Base-by-base conservation (phyloP, 2,329 filamentous ascomycete genomes). In the Onygena corvina region DNA sequence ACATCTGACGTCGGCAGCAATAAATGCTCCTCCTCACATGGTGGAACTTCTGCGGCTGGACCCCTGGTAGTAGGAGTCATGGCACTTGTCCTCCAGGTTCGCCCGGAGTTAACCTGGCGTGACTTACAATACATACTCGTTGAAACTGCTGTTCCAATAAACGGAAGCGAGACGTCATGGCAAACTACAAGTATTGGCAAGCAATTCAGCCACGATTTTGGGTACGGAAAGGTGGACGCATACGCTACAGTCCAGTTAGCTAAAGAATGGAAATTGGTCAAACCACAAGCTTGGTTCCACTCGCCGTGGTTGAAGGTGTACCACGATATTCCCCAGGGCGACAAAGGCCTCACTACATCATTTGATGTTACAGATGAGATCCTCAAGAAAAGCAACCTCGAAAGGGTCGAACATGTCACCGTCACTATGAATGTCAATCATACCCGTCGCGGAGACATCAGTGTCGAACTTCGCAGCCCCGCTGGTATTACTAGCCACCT, bases 371-470 rank as follows among this genome's bases (percentile, higher is more conserved):
- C 86, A 0, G 67, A 79, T 48, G 80, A 88, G 16, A 87, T 89
- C 79, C 71, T 96, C 50, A 79, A 83, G 60, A 68, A 80, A 18
- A 86, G 86, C 57, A 98, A 98, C 62, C 65, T 98, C 11, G 86
- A 81, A 59, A 80, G 85, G 12, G 62, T 98, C 21, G 92, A 98
- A 70, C 92, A 98, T 67, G 86, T 98, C 30, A 96, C 90, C 0
- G 79, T 98, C 30, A 96, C 90, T 2, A 98, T 98, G 89, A 98
- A 98, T 60, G 76, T 95, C 20, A 78, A 86, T 49, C 92, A 98
- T 63, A 81, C 77, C 2, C 83, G 84, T 52, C 83, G 92, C 56
- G 92, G 92, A 50, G 92, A 98, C 64, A 66, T 98, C 21, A 94
- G 86, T 61, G 90, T 94, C 31, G 92, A 98, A 61, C 72, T 98